Evolutionary conservation across 352 stramenopile genomes (phyloP).

Genomic region (Peronospora tabacina): DNA sequence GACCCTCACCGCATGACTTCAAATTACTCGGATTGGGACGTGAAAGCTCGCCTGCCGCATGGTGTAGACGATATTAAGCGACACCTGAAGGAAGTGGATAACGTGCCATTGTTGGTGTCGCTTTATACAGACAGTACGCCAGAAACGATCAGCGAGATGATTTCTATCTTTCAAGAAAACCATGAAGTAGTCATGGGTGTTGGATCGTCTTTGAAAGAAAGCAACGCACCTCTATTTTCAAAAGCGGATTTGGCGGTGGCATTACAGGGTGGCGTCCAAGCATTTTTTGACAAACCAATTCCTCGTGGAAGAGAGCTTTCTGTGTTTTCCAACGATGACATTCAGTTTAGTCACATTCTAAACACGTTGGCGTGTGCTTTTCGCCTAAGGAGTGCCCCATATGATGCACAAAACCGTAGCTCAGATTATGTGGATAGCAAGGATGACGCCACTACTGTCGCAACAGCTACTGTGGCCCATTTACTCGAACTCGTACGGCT

Average conservation of each 20-base stretch:
- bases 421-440: slow-evolving; percentile 10
- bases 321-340: slow-evolving; percentile 64
- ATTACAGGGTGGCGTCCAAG: slow-evolving; percentile 54
- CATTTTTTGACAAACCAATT: slow-evolving; percentile 64
- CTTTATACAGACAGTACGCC: slow-evolving; percentile 97
- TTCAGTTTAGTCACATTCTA: slow-evolving; percentile 77
- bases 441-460: slow-evolving; percentile 25
- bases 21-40: slow-evolving; percentile 96
- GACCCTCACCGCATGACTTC: slow-evolving; percentile 95
- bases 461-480: slow-evolving; percentile 47
- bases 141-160: slow-evolving; percentile 92
- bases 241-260: slow-evolving; percentile 65
- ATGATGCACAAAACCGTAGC: slow-evolving; percentile 9
- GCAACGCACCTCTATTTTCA: slow-evolving; percentile 70
- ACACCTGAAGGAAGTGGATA: slow-evolving; percentile 96
- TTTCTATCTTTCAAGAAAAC: slow-evolving; percentile 81
- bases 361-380: slow-evolving; percentile 79
- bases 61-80: slow-evolving; percentile 92
- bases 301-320: slow-evolving; percentile 46
- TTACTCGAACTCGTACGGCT: slow-evolving; percentile 77
- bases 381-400: slow-evolving; percentile 34
- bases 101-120: slow-evolving; percentile 96
- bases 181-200: slow-evolving; percentile 79
- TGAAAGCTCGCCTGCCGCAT: slow-evolving; percentile 93
- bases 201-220: slow-evolving; percentile 65